Evolutionary conservation across 176 grass and related monocot genomes (phyloP).

Genomic region (Otatea glauca): DNA sequence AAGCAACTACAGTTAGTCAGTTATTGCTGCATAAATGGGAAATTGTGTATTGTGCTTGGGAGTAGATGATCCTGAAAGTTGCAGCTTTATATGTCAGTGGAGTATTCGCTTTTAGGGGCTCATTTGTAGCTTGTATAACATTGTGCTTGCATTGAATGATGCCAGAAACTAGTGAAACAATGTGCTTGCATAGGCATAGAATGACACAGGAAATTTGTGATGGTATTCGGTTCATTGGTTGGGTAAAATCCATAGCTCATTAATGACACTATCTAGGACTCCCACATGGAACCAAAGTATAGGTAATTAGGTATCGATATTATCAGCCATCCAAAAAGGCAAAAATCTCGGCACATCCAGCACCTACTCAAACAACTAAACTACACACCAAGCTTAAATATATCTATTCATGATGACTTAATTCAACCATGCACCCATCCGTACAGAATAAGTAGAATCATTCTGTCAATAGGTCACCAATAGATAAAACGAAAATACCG

Average conservation of each 20-base stretch:
- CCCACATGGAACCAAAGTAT: not conserved
- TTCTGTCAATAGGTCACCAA: not conserved
- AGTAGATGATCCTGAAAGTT: constrained; percentile 26
- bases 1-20: not conserved
- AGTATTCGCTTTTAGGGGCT: not conserved
- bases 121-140: not conserved
- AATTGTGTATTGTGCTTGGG: not conserved
- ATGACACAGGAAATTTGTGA: not conserved
- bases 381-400: not conserved
- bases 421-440: not conserved
- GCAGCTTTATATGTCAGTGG: not conserved
- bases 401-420: not conserved
- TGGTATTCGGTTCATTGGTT: not conserved
- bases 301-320: not conserved
- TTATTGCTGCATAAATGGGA: not conserved
- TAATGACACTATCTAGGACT: not conserved
- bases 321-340: not conserved
- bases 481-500: too few species aligned
- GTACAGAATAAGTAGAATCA: constrained; percentile 9
- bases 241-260: not conserved
- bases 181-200: too few species aligned
- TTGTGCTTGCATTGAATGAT: not conserved
- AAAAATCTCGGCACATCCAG: not conserved
- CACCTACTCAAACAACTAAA: constrained; percentile 12
- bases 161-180: not conserved